A percentile compares a stretch with the other conserved stretches of the same genome.
Conservation (phyloP, 148 eudicot species). For the Agrostemma githago region DNA sequence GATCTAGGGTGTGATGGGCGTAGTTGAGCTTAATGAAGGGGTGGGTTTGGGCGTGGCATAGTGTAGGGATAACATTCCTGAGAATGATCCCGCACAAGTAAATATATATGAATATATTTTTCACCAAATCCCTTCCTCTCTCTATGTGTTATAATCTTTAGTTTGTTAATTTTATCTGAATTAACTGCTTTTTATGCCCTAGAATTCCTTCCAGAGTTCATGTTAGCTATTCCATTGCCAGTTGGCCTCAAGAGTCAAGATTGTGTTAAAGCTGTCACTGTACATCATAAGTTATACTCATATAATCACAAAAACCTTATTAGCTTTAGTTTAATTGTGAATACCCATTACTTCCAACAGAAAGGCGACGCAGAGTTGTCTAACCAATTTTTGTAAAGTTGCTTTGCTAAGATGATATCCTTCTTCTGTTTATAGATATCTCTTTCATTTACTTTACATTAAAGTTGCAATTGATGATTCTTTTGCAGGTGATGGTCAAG, state of each 20-base stretch:
- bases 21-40: conserved; percentile 1
- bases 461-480: neutral
- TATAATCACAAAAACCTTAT: neutral
- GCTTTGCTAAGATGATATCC: neutral
- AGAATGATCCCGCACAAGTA: neutral
- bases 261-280: neutral
- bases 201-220: neutral
- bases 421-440: conserved; percentile 4
- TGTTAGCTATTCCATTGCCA: neutral
- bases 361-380: neutral
- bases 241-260: neutral
- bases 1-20: neutral
- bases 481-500: conserved; percentile 83
- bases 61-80: neutral
- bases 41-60: neutral
- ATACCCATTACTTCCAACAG: neutral
- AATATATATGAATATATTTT: neutral
- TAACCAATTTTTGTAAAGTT: neutral
- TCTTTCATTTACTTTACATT: neutral
- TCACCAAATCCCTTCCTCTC: neutral
- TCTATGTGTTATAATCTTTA: neutral
- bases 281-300: neutral
- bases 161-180: neutral
- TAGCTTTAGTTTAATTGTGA: neutral
- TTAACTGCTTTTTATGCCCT: neutral